Base-by-base conservation (phyloP, 116 monocot genomes). In the Dioscorea cayenensis region DNA sequence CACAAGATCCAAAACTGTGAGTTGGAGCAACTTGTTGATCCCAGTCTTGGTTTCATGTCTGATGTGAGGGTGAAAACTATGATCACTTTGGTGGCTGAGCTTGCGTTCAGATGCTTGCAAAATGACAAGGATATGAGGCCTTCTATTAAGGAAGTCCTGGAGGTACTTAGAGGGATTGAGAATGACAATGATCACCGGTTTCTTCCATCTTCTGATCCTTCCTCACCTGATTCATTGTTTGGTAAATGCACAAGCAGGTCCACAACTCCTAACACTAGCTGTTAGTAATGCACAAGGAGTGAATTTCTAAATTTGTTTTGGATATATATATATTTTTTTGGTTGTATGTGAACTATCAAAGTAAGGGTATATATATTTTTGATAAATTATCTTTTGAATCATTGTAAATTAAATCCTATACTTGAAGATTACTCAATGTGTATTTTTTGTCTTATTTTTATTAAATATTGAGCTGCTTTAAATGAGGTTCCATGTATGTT, bases 91-190 rank as follows among this genome's bases (percentile, higher is more conserved):
- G 61, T 83, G 61, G 70, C 66, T 14, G 78, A 78, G 79, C 64
- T 83, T 7, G 78, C 78, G 0, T 67, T 75, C 37, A 67, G 63
- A 49, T 83, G 78, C 29, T 66, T 83, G 71, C 66, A 62, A 38
- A 51, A 18, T 11, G 66, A 72, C 49, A 75, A 66, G 63, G 78
- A 78, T 11, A 71, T 75, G 79, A 75, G 83, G 69, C 78, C 75
- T 25, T n/a, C 62, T 23, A 76, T 83, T 35, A 79, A 63, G 51
- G 83, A 83, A 58, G 78, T 79, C 9, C 51, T 65, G 3, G 82
- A 77, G 49, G 74, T 74, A 4, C 66, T 81, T 28, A 70, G 48
- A 69, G 75, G 55, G 10, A 55, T 55, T 16, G 55, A 55, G 17
- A n/a, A 16, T 16, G 19, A 55, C 0, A 55, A 12, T 55, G 55